phyloP scores from a whole-genome alignment of 305 asterid species.

The Rubia peregrina region DNA sequence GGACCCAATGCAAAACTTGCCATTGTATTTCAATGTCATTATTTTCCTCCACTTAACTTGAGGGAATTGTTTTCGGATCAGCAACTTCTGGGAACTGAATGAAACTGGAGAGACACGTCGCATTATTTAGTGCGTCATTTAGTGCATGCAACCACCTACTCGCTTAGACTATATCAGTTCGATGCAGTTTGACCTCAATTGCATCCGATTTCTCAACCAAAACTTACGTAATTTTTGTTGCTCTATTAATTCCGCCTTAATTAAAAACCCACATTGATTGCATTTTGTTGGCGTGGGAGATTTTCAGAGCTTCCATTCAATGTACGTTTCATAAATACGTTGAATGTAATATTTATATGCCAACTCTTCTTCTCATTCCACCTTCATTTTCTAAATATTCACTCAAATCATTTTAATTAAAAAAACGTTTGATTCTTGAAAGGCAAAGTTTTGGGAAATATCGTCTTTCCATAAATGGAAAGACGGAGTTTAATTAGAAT shows the following conservation, averaged over 20 bases:
- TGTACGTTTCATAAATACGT: neutral
- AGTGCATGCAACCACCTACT: neutral
- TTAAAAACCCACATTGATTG: neutral
- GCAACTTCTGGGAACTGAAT: neutral
- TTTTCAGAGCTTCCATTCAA: neutral
- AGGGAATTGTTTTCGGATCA: neutral
- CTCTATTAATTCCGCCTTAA: neutral
- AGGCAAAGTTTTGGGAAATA: too few relatives aligned
- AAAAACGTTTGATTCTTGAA: neutral
- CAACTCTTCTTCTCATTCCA: neutral
- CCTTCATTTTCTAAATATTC: too few relatives aligned
- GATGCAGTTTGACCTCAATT: neutral
- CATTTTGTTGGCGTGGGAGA: neutral
- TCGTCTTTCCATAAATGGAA: too few relatives aligned
- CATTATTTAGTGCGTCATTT: neutral
- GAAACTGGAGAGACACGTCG: slow-evolving; percentile 5
- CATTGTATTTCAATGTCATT: too few relatives aligned
- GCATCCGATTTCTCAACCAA: neutral
- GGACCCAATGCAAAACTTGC: too few relatives aligned
- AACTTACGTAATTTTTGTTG: neutral
- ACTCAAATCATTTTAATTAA: too few relatives aligned
- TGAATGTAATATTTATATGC: neutral
- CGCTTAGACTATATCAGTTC: neutral
- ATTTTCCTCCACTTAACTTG: neutral
- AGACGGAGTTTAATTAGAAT: too few relatives aligned